Percentiles rank a stretch among this genome's conserved stretches.
These are phyloP conservation scores for Thelonectria rubi DNA, from an alignment of 2,329 filamentous ascomycete genomes.

Conservation along the genomic window DNA sequence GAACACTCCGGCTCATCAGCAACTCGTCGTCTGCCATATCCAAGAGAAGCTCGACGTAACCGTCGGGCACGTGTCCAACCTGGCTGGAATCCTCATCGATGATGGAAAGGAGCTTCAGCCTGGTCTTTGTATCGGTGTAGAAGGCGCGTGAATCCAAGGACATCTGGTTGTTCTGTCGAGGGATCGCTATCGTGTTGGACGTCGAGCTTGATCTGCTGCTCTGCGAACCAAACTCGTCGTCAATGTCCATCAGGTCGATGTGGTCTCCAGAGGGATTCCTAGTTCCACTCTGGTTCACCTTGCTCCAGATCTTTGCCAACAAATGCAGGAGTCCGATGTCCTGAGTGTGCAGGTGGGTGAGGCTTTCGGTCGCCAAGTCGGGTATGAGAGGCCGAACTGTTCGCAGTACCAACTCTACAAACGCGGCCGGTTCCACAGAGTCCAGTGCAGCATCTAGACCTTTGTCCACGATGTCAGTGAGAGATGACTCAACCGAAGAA, in stretches of 20 bases:
- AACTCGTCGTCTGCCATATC: slow-evolving; percentile 62
- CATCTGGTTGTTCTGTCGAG: slow-evolving; percentile 57
- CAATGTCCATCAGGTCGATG: slow-evolving; percentile 71
- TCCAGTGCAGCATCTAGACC: slow-evolving; percentile 52
- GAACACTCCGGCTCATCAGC: slow-evolving; percentile 58
- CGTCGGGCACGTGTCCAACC: slow-evolving; percentile 59
- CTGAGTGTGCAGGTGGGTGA: slow-evolving; percentile 51
- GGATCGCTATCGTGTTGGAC: slow-evolving; percentile 52
- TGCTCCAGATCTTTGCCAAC: slow-evolving; percentile 50
- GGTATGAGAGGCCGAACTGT: slow-evolving; percentile 59
- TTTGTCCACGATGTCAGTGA: slow-evolving; percentile 54
- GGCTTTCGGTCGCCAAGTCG: slow-evolving; percentile 48
- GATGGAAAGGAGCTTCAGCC: slow-evolving; percentile 56
- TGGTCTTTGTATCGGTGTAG: slow-evolving; percentile 56
- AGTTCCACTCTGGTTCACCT: slow-evolving; percentile 34
- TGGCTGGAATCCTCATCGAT: slow-evolving; percentile 55
- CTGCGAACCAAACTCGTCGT: slow-evolving; percentile 71
- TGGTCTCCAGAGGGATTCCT: slow-evolving; percentile 46
- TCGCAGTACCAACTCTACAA: slow-evolving; percentile 58
- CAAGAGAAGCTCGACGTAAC: slow-evolving; percentile 61
- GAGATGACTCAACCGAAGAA: slow-evolving; percentile 55
- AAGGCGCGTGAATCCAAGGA: slow-evolving; percentile 56
- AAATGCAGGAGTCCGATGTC: slow-evolving; percentile 54
- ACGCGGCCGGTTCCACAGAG: slow-evolving; percentile 56
- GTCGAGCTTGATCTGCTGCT: slow-evolving; percentile 56